Conservation (phyloP, 306 rosid species). For the Quercus rubra region DNA sequence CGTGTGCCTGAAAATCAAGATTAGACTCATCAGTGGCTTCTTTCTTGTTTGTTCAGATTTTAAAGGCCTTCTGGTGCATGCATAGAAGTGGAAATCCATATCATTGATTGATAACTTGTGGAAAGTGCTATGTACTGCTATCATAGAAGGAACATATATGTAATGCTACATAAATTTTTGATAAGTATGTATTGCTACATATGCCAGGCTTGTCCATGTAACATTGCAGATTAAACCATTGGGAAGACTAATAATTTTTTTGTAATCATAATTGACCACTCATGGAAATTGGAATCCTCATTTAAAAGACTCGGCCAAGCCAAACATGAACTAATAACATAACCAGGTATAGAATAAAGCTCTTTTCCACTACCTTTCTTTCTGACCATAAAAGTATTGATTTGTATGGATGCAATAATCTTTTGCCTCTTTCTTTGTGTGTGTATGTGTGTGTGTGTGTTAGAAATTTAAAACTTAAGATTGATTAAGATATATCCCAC, state of each 20-base stretch:
- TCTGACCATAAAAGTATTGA: background rate
- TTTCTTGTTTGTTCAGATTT: background rate
- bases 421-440: background rate
- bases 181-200: no score
- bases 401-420: background rate
- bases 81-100: slow-evolving; percentile 6
- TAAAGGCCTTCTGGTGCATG: slow-evolving; percentile 1
- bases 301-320: background rate
- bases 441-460: no score
- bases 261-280: background rate
- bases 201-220: background rate
- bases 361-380: background rate
- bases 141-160: no score
- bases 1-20: slow-evolving; percentile 68
- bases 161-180: no score
- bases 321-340: background rate
- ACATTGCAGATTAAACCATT: background rate
- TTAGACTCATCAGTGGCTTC: slow-evolving; percentile 24
- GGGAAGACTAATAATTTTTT: background rate
- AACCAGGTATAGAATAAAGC: background rate
- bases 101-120: no score
- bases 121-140: no score
- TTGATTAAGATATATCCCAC: background rate
- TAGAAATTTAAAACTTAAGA: background rate
- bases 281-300: background rate